Base-by-base conservation (phyloP, 2,329 filamentous ascomycete species). In the Stachybotrys chartarum region DNA sequence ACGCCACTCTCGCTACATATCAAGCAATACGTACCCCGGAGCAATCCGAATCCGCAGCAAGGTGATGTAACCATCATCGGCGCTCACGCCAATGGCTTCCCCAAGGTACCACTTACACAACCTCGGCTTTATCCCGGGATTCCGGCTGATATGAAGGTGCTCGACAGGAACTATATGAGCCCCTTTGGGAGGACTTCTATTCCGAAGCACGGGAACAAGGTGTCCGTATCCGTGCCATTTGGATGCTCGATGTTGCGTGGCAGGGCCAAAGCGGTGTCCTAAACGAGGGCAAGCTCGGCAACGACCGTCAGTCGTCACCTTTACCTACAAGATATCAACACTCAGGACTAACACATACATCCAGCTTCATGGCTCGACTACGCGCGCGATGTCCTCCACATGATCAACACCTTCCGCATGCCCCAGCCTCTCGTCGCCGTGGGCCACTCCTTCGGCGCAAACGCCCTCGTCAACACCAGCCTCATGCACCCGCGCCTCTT, bases 71-170 rank as follows among this genome's bases (percentile, higher is more conserved):
- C 91, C 18, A 85, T 97, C 56, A 84, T 97, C 55, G 91, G 82
- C 11, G 87, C 87, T 5, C 92, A 97, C 72, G 93, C 91, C 52
- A 97, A 97, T 74, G 93, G 87, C 11, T 96, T 97, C 62, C 88
- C 90, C 11, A 97, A 97, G 80, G 89, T 89, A 69, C 17, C 45
- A n/a, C 24, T 24, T 47, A 54, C 39, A 14, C 17, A 14, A 18
- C 35, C 35, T 14, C 35, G 16, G 5, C 5, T 1, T 7, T 10
- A 42, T 14, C 3, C 35, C 16, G 32, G 44, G 46, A 11, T 4
- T 14, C 32, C 6, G 48, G 44, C 52, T 54, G 16, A 54, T 44
- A 47, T 6, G 5, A 7, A n/a, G 10, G 16, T n/a, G 7, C 42
- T 46, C 7, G 10, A 14, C 16, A 91, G 88, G 93, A 97, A 76